A percentile compares a stretch with the other conserved stretches of the same genome.
Evolutionary conservation across 2,329 filamentous ascomycete genomes (phyloP).

Genomic region (Cladosporium halotolerans): DNA sequence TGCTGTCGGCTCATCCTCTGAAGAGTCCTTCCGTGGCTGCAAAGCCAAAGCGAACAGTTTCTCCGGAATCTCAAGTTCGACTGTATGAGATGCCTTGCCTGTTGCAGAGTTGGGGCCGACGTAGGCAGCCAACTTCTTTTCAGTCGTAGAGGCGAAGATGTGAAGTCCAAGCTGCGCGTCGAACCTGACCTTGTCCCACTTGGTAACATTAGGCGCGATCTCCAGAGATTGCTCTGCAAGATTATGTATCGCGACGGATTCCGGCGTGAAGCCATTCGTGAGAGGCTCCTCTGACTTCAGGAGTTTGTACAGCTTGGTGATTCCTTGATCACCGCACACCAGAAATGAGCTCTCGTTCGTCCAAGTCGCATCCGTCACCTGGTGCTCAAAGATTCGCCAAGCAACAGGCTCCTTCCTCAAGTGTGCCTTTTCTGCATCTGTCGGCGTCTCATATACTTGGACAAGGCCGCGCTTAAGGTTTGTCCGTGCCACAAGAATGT

Average conservation of each 20-base stretch:
- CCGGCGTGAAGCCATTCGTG: slow-evolving; percentile 7
- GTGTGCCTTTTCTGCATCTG: slow-evolving; percentile 1
- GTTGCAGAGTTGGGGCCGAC: slow-evolving; percentile 2
- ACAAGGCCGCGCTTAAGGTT: slow-evolving; percentile 27
- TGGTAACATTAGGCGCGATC: neutral
- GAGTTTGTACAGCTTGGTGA: slow-evolving; percentile 8
- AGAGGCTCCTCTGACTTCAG: neutral
- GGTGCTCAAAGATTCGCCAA: slow-evolving; percentile 36
- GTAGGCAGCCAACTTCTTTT: slow-evolving; percentile 3
- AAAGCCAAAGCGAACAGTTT: slow-evolving; percentile 2
- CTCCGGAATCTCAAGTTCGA: slow-evolving; percentile 1
- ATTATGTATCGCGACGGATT: slow-evolving; percentile 7
- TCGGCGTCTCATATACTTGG: slow-evolving; percentile 24
- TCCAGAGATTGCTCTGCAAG: slow-evolving; percentile 6
- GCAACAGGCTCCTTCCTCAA: slow-evolving; percentile 31
- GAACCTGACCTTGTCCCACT: slow-evolving; percentile 7
- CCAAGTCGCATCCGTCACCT: slow-evolving; percentile 41
- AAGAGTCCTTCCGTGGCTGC: neutral
- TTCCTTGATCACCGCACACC: slow-evolving; percentile 35
- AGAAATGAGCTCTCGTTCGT: slow-evolving; percentile 38
- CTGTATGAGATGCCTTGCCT: neutral
- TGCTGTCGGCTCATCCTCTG: neutral
- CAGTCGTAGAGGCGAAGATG: slow-evolving; percentile 2
- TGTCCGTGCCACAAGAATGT: slow-evolving; percentile 25
- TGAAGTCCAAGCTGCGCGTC: neutral